These are phyloP conservation scores for Kondoa malvinella DNA, from an alignment of 768 basidiomycete species.

Conservation along the genomic window DNA sequence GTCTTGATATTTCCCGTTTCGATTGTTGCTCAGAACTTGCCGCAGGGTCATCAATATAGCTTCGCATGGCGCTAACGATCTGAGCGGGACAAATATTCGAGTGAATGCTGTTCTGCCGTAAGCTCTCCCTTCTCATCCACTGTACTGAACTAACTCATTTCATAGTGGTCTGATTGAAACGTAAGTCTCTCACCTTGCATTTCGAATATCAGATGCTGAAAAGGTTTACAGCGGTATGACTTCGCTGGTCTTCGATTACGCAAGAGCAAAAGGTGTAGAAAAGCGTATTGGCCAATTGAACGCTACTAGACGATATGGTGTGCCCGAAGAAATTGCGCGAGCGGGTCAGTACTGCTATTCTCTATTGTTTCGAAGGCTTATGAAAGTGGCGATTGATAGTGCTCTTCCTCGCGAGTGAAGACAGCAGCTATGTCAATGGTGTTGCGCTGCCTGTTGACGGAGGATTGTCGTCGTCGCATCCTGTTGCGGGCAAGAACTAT, in stretches of 20 bases:
- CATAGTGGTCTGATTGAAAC: conserved; percentile 1
- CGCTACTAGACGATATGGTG: conserved; percentile 51
- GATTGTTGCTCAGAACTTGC: not conserved
- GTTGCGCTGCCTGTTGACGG: conserved; percentile 76
- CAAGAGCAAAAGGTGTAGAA: conserved; percentile 54
- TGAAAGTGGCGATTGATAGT: not conserved
- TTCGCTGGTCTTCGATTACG: conserved; percentile 52
- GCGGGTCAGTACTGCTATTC: conserved; percentile 54
- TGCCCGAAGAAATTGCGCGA: conserved; percentile 58
- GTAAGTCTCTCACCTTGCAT: not conserved
- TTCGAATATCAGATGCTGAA: conserved; percentile 37
- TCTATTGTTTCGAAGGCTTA: not conserved
- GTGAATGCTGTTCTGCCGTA: conserved; percentile 41
- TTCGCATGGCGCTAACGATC: conserved; percentile 60
- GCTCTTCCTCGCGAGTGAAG: conserved; percentile 5
- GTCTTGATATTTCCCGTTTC: conserved; percentile 25
- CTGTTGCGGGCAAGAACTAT: conserved; percentile 47
- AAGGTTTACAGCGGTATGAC: conserved; percentile 93
- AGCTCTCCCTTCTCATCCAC: not conserved
- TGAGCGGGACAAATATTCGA: conserved; percentile 64
- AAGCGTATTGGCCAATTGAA: conserved; percentile 70
- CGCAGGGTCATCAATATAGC: conserved; percentile 72
- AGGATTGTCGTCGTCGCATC: conserved; percentile 60
- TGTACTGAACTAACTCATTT: not conserved
- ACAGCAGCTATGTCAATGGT: conserved; percentile 49